These are phyloP conservation scores for Rhizophora mangle DNA, from an alignment of 345 rosid species.

Conservation along the genomic window DNA sequence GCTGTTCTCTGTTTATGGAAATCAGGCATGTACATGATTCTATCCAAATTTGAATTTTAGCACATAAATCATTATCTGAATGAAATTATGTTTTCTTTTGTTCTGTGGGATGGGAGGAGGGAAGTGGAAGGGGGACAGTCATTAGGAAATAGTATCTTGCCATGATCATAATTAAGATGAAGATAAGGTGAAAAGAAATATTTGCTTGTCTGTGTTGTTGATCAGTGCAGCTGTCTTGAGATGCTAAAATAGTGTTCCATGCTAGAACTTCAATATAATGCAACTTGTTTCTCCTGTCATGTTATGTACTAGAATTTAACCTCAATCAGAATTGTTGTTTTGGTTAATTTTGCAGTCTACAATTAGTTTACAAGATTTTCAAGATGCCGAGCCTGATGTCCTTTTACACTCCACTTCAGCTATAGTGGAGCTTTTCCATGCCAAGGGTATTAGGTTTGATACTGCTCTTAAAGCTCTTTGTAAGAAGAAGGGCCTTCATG, in stretches of 20 bases:
- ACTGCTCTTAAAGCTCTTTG: constrained; percentile 79
- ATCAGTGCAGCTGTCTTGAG: background rate
- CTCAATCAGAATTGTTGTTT: constrained; percentile 13
- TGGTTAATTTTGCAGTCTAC: constrained; percentile 47
- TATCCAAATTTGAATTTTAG: constrained; percentile 8
- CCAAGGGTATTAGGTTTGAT: constrained; percentile 54
- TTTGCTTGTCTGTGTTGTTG: background rate
- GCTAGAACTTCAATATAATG: background rate
- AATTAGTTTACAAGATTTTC: constrained; percentile 71
- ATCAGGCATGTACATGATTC: constrained; percentile 53
- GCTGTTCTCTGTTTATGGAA: constrained; percentile 75
- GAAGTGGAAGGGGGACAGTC: background rate
- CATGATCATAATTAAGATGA: constrained; percentile 1
- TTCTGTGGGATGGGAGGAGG: background rate
- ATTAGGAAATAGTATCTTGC: too few species aligned
- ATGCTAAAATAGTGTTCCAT: background rate
- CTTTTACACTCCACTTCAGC: constrained; percentile 64
- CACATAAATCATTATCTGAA: background rate
- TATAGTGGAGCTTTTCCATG: constrained; percentile 63
- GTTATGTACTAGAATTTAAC: background rate
- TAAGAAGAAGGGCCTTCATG: constrained; percentile 80
- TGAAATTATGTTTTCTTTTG: background rate
- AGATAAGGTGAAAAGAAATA: background rate
- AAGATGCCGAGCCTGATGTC: constrained; percentile 87
- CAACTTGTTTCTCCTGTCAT: background rate